phyloP scores from a whole-genome alignment of 2,329 filamentous ascomycete species.

The Ceratocystis eucalypticola region DNA sequence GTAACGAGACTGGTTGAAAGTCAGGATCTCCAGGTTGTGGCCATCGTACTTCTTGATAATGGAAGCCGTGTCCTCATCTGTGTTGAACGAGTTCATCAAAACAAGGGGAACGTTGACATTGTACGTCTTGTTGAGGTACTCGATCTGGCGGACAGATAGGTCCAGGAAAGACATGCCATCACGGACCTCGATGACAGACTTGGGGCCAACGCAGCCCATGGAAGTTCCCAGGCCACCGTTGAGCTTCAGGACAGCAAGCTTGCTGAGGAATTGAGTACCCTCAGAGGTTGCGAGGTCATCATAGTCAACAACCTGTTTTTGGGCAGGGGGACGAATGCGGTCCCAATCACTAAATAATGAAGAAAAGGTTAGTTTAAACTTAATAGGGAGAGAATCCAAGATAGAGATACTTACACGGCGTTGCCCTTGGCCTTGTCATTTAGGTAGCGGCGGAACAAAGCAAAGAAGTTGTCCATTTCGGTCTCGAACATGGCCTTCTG shows the following conservation, averaged over 20 bases:
- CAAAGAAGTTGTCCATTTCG: constrained; percentile 99
- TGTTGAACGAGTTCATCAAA: constrained; percentile 99
- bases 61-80: constrained; percentile 89
- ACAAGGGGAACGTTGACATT: constrained; percentile 94
- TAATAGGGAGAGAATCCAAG: neutral
- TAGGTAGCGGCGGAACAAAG: constrained; percentile 92
- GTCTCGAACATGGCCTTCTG: constrained; percentile 94
- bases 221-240: constrained; percentile 98
- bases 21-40: constrained; percentile 98
- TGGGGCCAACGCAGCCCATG: constrained; percentile 98
- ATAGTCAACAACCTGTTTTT: constrained; percentile 91
- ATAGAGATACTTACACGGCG: constrained; percentile 47
- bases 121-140: constrained; percentile 98
- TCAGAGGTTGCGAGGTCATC: constrained; percentile 77
- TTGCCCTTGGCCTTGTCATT: constrained; percentile 99
- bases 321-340: constrained; percentile 84
- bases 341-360: constrained; percentile 65
- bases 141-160: constrained; percentile 94
- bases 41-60: constrained; percentile 99
- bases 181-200: constrained; percentile 98
- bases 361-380: neutral
- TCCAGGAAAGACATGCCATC: constrained; percentile 99
- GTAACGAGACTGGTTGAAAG: constrained; percentile 99
- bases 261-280: constrained; percentile 87
- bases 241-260: constrained; percentile 96